Percentiles rank a stretch among this genome's conserved stretches.
These are phyloP conservation scores for Zopfia rhizophila DNA, from an alignment of 2,329 filamentous ascomycete species.

Conservation along the genomic window DNA sequence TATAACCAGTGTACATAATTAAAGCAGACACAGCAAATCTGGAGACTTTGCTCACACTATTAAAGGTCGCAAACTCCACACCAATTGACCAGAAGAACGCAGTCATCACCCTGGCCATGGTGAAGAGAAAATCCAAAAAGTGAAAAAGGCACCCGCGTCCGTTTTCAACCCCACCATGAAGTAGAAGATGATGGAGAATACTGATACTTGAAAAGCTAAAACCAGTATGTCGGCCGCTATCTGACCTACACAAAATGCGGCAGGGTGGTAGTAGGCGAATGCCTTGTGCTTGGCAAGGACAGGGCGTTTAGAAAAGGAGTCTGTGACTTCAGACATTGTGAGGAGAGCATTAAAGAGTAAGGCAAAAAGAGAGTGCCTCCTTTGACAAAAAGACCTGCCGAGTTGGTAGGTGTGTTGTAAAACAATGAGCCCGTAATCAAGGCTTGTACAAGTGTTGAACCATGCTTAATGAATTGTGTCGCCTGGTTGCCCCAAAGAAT, in stretches of 20 bases:
- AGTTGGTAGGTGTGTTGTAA: slow-evolving; percentile 69
- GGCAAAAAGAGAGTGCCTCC: slow-evolving; percentile 72
- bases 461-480: slow-evolving; percentile 71
- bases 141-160: slow-evolving; percentile 80
- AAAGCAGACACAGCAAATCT: slow-evolving; percentile 67
- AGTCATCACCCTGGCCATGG: slow-evolving; percentile 78
- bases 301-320: slow-evolving; percentile 69
- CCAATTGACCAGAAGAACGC: slow-evolving; percentile 84
- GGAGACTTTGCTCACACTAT: slow-evolving; percentile 66
- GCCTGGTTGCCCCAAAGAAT: slow-evolving; percentile 73
- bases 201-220: slow-evolving; percentile 66
- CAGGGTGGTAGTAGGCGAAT: slow-evolving; percentile 90
- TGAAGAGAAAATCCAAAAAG: slow-evolving; percentile 78
- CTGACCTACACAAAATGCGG: slow-evolving; percentile 79
- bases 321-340: slow-evolving; percentile 72
- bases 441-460: slow-evolving; percentile 67
- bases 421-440: slow-evolving; percentile 74
- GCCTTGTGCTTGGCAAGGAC: slow-evolving; percentile 88
- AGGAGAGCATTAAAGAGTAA: slow-evolving; percentile 71
- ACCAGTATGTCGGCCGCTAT: slow-evolving; percentile 66
- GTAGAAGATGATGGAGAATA: slow-evolving; percentile 74
- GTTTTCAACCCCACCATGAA: slow-evolving; percentile 84
- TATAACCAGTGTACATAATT: slow-evolving; percentile 71
- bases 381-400: slow-evolving; percentile 71
- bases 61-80: slow-evolving; percentile 70